Conservation (phyloP, 225 moss, liverwort and hornwort genomes). For the Marchantia paleacea region DNA sequence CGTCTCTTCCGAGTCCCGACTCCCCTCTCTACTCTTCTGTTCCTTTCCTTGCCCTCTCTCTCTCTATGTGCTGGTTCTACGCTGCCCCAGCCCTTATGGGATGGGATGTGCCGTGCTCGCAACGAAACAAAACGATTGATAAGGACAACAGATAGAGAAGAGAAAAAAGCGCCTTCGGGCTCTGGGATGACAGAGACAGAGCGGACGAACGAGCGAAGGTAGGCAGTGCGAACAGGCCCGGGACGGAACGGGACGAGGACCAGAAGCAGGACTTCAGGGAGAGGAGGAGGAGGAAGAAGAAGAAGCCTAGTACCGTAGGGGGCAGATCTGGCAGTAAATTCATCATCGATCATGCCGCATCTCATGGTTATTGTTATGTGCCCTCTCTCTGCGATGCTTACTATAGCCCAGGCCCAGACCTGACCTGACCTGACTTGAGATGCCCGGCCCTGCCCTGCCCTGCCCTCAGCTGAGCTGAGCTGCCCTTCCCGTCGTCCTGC, state of each 20-base stretch:
- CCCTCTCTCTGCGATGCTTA: background rate
- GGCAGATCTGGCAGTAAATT: background rate
- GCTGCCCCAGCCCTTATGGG: too few relatives aligned
- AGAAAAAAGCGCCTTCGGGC: background rate
- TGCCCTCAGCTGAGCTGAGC: background rate
- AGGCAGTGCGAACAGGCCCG: background rate
- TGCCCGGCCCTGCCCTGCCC: too few relatives aligned
- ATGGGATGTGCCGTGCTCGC: background rate
- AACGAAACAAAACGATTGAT: background rate
- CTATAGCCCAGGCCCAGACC: background rate
- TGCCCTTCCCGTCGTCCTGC: background rate
- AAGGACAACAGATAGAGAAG: background rate
- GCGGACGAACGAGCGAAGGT: too few relatives aligned
- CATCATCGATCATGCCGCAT: constrained; percentile 3
- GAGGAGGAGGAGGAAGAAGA: background rate
- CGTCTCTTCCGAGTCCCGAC: background rate
- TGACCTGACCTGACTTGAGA: too few relatives aligned
- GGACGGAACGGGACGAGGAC: background rate
- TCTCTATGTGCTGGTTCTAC: too few relatives aligned
- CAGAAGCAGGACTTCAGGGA: background rate
- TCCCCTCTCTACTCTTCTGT: background rate
- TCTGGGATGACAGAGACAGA: too few relatives aligned
- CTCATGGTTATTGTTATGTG: background rate
- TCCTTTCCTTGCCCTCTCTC: background rate
- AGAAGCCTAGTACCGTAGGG: background rate